Conservation (phyloP, 2,329 filamentous ascomycete species). For the Neonectria ditissima region DNA sequence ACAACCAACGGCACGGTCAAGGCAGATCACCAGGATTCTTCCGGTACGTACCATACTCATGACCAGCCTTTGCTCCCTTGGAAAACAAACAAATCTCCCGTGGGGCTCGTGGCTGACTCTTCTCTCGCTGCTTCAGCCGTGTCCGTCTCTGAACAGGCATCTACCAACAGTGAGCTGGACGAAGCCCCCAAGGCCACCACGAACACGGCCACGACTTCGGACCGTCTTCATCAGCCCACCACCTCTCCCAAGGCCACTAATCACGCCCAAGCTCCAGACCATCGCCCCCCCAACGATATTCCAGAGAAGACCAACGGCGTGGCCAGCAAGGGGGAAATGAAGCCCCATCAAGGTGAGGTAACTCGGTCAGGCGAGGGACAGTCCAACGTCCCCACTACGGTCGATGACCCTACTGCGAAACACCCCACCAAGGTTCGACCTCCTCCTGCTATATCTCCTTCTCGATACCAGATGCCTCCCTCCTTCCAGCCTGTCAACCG, state of each 20-base stretch:
- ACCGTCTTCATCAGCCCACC: constrained; percentile 42
- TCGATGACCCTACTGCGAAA: constrained; percentile 32
- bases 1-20: constrained; percentile 24
- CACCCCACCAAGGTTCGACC: constrained; percentile 42
- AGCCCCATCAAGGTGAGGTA: constrained; percentile 34
- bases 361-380: constrained; percentile 5
- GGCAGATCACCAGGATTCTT: constrained; percentile 30
- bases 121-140: constrained; percentile 22
- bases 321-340: constrained; percentile 29
- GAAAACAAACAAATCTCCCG: background rate
- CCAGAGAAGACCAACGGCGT: constrained; percentile 36
- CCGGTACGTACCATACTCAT: constrained; percentile 38
- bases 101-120: constrained; percentile 28
- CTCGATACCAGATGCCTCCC: constrained; percentile 58
- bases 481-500: constrained; percentile 54
- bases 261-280: constrained; percentile 26
- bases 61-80: constrained; percentile 13
- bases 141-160: constrained; percentile 35
- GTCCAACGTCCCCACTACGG: constrained; percentile 21
- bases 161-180: constrained; percentile 30
- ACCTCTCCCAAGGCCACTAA: constrained; percentile 25
- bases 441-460: constrained; percentile 48
- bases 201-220: constrained; percentile 25
- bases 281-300: constrained; percentile 12
- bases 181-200: constrained; percentile 31